Evolutionary conservation across 1,284 basidiomycete genomes (phyloP).

Genomic region (Anthracocystis panici-leucophaei): DNA sequence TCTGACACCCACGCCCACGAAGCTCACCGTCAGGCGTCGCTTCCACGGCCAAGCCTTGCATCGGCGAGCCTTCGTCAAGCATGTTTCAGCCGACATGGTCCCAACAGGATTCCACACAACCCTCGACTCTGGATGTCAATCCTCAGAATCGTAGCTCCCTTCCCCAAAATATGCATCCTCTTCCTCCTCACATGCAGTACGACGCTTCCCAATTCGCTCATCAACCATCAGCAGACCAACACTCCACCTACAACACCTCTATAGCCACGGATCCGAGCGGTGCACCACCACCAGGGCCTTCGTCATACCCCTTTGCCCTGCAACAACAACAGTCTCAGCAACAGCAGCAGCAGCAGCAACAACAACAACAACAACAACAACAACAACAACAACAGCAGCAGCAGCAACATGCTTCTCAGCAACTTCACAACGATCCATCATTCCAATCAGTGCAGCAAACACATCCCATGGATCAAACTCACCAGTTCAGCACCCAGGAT

Average conservation of each 20-base stretch:
- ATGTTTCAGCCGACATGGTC: constrained; percentile 53
- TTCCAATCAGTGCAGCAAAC: neutral
- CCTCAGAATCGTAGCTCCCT: constrained; percentile 5
- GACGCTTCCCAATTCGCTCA: constrained; percentile 10
- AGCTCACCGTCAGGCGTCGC: constrained; percentile 1
- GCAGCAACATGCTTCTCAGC: constrained; percentile 4
- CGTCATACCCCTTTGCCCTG: constrained; percentile 16
- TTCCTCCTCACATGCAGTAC: constrained; percentile 13
- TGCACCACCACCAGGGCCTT: constrained; percentile 14
- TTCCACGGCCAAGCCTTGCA: neutral
- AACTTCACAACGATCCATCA: constrained; percentile 6
- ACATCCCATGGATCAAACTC: constrained; percentile 2
- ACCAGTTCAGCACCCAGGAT: neutral
- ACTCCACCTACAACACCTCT: constrained; percentile 17
- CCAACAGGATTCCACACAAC: constrained; percentile 29
- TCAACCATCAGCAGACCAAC: constrained; percentile 10
- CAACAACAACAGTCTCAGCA: constrained; percentile 24
- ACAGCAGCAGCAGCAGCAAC: constrained; percentile 11
- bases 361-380: constrained; percentile 2
- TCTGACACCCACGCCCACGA: neutral
- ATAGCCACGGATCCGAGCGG: constrained; percentile 9
- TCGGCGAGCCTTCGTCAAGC: constrained; percentile 4
- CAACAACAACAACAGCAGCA: constrained; percentile 11
- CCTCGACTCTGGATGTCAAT: constrained; percentile 14
- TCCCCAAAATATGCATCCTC: constrained; percentile 13